Conservation (phyloP, 768 basidiomycete genomes). For the Lactarius sp. region DNA sequence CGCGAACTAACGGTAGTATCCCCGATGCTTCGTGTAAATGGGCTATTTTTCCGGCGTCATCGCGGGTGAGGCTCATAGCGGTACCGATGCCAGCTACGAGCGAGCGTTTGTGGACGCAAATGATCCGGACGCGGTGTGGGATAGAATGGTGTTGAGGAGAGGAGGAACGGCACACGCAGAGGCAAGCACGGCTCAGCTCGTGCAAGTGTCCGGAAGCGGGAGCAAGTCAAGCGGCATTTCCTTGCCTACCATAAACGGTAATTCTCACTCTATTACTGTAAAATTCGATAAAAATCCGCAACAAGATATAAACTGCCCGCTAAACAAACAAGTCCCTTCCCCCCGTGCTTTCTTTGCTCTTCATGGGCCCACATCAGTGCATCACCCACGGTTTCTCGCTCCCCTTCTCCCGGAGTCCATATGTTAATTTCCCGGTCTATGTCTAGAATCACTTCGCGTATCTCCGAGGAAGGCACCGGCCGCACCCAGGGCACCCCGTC, state of each 20-base stretch:
- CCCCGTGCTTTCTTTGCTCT: conserved; percentile 22
- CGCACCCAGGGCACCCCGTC: conserved; percentile 96
- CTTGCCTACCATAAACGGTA: conserved; percentile 3
- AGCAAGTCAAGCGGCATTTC: not conserved
- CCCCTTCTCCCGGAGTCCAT: conserved; percentile 39
- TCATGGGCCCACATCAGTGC: conserved; percentile 44
- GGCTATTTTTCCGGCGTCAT: conserved; percentile 5
- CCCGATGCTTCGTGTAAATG: conserved; percentile 4
- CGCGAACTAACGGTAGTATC: not conserved
- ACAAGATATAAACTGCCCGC: conserved; percentile 94
- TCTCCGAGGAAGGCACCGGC: conserved; percentile 47
- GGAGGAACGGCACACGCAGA: not conserved
- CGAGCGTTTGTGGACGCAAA: not conserved
- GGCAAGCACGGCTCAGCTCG: not conserved
- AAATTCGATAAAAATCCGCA: conserved; percentile 77
- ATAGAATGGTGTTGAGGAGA: not conserved
- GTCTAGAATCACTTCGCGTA: conserved; percentile 42
- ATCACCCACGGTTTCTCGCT: conserved; percentile 35
- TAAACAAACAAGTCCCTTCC: conserved; percentile 54
- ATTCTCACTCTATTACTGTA: not conserved
- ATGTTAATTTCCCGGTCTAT: conserved; percentile 45
- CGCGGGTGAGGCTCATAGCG: conserved; percentile 11
- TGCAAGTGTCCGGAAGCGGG: not conserved
- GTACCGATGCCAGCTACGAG: not conserved
- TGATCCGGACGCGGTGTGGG: not conserved